Evolutionary conservation across 2,329 filamentous ascomycete species (phyloP), one percentile per base, ranked within the genome.

Genomic region (Hymenoscyphus albidus): DNA sequence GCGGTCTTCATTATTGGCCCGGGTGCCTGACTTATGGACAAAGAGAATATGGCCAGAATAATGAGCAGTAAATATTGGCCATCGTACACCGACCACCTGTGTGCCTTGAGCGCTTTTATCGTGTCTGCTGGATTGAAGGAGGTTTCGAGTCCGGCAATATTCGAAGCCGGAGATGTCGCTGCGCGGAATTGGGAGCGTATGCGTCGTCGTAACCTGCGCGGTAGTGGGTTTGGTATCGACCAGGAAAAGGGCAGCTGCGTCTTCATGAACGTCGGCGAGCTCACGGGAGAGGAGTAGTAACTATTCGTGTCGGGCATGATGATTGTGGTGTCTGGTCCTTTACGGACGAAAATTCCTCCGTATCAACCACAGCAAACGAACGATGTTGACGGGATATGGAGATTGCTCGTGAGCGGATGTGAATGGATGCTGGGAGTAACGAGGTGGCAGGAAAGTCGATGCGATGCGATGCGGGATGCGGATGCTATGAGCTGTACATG

Each of bases 121-220:
- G 92, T 93, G 74, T 96, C 89, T 72, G 85, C 81, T 5, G 92
- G 88, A 70, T 90, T 93, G 77, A 93, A 91, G 0, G 93, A 97
- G 16, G 88, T 93, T 77, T 96, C 85, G 63, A 97, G 82, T 38
- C 83, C 83, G 60, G 92, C 85, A 73, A 97, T 86, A 68, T 89
- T 89, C 60, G 91, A 88, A 27, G 88, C 84, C 57, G 88, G 87
- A 51, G 87, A 86, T 71, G 87, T 80, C 70, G 87, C 80, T 73
- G 86, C 87, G 70, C 87, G 86, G 72, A 91, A 82, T 74, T 88
- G 88, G 65, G 88, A 90, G 67, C 88, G 82, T 76, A 90, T 81
- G 77, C 85, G 87, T 72, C 88, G 80, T 71, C 88, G 86, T 74
- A 89, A 80, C 69, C 87, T 82, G 76, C 88, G 86, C 59, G 88